A percentile compares a stretch with the other conserved stretches of the same genome.
phyloP scores from a whole-genome alignment of 2,329 filamentous ascomycete species.

The Stenocarpella maydis region DNA sequence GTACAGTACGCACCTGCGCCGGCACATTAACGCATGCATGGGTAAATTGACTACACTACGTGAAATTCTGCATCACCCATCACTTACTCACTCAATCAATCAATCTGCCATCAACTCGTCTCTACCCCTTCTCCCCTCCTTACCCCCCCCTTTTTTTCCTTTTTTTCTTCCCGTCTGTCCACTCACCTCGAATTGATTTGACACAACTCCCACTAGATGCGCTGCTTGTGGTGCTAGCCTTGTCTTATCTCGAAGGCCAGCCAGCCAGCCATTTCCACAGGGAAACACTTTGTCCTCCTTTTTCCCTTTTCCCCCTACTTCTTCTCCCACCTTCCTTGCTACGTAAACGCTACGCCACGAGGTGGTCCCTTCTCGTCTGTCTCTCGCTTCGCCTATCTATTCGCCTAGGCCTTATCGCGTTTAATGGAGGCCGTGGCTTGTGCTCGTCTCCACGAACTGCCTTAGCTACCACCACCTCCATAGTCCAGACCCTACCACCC shows the following conservation, averaged over 20 bases:
- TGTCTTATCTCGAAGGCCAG: not conserved
- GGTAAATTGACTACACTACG: constrained; percentile 9
- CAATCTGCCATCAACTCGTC: not conserved
- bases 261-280: not conserved
- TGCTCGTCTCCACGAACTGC: constrained; percentile 22
- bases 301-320: not conserved
- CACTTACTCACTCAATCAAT: not conserved
- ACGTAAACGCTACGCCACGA: constrained; percentile 17
- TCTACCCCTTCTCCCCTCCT: too few species aligned
- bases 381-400: constrained; percentile 32
- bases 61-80: constrained; percentile 31
- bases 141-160: not conserved
- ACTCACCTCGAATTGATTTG: not conserved
- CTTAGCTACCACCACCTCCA: not conserved
- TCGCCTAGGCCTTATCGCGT: constrained; percentile 30
- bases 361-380: constrained; percentile 33
- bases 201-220: not conserved
- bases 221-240: constrained; percentile 1
- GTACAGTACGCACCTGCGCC: too few species aligned
- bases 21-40: too few species aligned
- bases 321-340: not conserved
- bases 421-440: constrained; percentile 35
- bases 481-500: not conserved
- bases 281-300: constrained; percentile 4
- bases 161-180: not conserved